These are phyloP conservation scores for Fusarium foetens DNA, from an alignment of 2,329 filamentous ascomycete species.

Conservation along the genomic window DNA sequence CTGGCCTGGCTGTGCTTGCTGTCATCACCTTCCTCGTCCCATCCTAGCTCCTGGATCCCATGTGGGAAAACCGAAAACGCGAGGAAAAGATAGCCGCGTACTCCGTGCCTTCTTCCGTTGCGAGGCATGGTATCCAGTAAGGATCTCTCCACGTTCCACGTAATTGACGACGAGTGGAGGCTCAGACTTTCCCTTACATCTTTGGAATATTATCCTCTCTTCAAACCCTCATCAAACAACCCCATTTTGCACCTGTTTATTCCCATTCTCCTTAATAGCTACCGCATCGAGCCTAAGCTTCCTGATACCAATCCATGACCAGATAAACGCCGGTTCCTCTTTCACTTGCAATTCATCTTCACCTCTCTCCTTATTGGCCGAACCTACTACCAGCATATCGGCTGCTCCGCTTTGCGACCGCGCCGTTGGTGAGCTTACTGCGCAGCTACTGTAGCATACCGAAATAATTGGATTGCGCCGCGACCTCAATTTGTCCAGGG, in stretches of 20 bases:
- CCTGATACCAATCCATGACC: slow-evolving; percentile 11
- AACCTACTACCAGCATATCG: slow-evolving; percentile 12
- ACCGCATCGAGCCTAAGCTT: slow-evolving; percentile 7
- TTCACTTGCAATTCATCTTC: slow-evolving; percentile 8
- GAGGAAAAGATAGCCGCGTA: slow-evolving; percentile 13
- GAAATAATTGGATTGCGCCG: slow-evolving; percentile 32
- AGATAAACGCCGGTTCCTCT: slow-evolving; percentile 22
- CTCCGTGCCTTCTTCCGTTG: slow-evolving; percentile 27
- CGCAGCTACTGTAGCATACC: slow-evolving; percentile 20
- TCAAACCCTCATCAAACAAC: background rate
- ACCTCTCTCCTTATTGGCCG: slow-evolving; percentile 23
- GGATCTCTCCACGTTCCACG: slow-evolving; percentile 37
- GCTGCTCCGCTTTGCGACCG: slow-evolving; percentile 34
- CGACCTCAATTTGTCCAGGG: slow-evolving; percentile 32
- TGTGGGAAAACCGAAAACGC: background rate
- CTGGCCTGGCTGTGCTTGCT: background rate
- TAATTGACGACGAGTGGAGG: slow-evolving; percentile 25
- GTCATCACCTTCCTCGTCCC: slow-evolving; percentile 14
- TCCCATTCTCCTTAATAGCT: slow-evolving; percentile 3
- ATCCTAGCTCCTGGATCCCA: background rate
- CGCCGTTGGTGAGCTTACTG: slow-evolving; percentile 33
- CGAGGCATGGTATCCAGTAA: slow-evolving; percentile 10
- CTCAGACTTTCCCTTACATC: background rate
- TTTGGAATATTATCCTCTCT: background rate
- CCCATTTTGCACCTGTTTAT: slow-evolving; percentile 6